Evolutionary conservation across 305 asterid genomes (phyloP).

Genomic region (Galium porrigens): DNA sequence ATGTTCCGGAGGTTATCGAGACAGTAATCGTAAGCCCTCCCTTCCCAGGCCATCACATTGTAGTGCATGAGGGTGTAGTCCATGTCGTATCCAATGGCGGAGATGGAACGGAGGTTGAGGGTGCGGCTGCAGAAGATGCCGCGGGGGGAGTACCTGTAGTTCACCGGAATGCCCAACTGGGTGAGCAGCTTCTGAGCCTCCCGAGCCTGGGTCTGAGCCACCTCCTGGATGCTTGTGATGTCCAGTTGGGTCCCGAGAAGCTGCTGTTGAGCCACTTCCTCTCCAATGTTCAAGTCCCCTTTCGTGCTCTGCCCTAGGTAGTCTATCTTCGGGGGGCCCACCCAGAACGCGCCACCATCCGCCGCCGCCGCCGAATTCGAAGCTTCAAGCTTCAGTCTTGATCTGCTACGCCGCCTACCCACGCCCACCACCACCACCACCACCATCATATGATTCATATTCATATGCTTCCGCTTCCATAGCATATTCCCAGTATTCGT

Average conservation of each 20-base stretch:
- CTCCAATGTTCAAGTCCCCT: conserved; percentile 58
- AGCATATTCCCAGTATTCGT: background rate
- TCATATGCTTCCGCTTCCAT: background rate
- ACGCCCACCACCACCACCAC: background rate
- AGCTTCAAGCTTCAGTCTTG: background rate
- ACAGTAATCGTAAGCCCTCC: conserved; percentile 90
- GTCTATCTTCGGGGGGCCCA: conserved; percentile 43
- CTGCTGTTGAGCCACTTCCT: conserved; percentile 30
- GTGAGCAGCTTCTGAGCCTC: conserved; percentile 60
- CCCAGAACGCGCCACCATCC: conserved; percentile 26
- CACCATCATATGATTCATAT: background rate
- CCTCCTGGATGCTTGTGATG: conserved; percentile 62
- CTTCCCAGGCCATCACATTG: conserved; percentile 90
- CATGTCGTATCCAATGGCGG: conserved; percentile 85
- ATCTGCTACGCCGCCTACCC: background rate
- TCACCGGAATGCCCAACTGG: conserved; percentile 57
- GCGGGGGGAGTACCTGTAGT: conserved; percentile 38
- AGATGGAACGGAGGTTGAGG: conserved; percentile 62
- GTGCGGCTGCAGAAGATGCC: conserved; percentile 85
- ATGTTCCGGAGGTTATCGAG: conserved; percentile 54
- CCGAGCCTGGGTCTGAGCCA: conserved; percentile 60
- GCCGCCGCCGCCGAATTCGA: background rate
- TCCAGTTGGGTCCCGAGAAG: conserved; percentile 24
- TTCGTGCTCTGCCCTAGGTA: conserved; percentile 85
- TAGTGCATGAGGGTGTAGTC: conserved; percentile 86